Base-by-base conservation (phyloP, 176 grass and related monocot genomes). In the Thalia dealbata region DNA sequence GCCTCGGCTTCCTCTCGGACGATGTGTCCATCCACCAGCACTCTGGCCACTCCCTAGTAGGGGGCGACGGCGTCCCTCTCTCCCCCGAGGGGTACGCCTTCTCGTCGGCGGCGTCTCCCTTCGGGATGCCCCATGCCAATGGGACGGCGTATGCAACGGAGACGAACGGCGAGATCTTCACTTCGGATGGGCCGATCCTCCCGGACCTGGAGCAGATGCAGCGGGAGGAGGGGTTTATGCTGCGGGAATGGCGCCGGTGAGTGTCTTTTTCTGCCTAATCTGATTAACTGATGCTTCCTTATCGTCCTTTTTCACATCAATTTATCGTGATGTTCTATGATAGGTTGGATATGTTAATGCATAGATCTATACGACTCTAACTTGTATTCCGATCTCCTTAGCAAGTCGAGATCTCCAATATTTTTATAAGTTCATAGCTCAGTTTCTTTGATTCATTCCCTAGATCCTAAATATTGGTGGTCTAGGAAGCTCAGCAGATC, bases 151-250 rank as follows among this genome's bases (percentile, higher is more conserved):
- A 43, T 43, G 65, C 7, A 8, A 8, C n/a, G 65, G 65, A 68
- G 65, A 18, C 42, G 65, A 68, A 68, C 18, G 65, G 65, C 7
- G 65, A 44, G 65, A 68, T 68, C 65, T 68, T 68, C 35, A 24
- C 35, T 7, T 68, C 65, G 35, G 65, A 68, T 22, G 65, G 65
- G 8, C 35, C 35, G 32, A 44, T 45, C 35, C 65, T 68, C 12
- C 65, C 65, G 6, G 65, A 68, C 38, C 65, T 21, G 35, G 65
- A 68, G 8, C 65, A 68, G 35, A 68, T 68, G 65, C 62, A 65
- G 62, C 32, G 38, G 35, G 65, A 68, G 10, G 65, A 68, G 3
- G 65, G 38, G 18, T 68, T 68, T 29, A 15, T 45, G 7, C 65
- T n/a, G 10, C 32, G 35, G 32, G 65, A 68, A 29, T 68, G 65